Conservation (phyloP, 257 asterid genomes). For the Ligustrum vulgare region DNA sequence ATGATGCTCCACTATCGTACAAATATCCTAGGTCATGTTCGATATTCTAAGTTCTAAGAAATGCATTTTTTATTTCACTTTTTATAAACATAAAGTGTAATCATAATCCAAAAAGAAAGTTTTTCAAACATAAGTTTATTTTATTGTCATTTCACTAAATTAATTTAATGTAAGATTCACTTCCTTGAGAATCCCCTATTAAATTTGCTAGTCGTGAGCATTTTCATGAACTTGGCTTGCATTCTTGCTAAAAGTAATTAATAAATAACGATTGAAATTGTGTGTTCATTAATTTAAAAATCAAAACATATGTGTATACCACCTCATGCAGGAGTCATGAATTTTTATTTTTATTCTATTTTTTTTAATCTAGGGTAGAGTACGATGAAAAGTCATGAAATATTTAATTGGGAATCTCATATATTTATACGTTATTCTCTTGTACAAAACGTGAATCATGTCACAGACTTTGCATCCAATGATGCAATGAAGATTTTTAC, state of each 20-base stretch:
- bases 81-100: neutral
- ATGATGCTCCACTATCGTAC: too few relatives aligned
- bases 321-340: neutral
- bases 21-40: too few relatives aligned
- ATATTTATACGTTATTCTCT: neutral
- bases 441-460: neutral
- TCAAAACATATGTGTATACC: too few relatives aligned
- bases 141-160: neutral
- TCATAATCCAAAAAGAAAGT: too few relatives aligned
- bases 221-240: neutral
- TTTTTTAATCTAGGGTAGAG: neutral
- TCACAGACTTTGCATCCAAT: neutral
- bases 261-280: neutral
- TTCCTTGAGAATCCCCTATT: too few relatives aligned
- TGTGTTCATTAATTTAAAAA: neutral
- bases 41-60: too few relatives aligned
- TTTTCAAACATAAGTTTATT: too few relatives aligned
- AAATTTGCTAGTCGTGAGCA: neutral
- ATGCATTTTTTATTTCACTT: too few relatives aligned
- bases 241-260: neutral
- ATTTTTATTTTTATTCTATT: neutral
- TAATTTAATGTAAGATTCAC: neutral
- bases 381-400: neutral
- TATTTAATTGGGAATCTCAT: neutral
- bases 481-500: too few relatives aligned